A percentile compares a stretch with the other conserved stretches of the same genome.
These are phyloP conservation scores for Lyophyllum atratum DNA, from an alignment of 768 basidiomycete species.

Conservation along the genomic window DNA sequence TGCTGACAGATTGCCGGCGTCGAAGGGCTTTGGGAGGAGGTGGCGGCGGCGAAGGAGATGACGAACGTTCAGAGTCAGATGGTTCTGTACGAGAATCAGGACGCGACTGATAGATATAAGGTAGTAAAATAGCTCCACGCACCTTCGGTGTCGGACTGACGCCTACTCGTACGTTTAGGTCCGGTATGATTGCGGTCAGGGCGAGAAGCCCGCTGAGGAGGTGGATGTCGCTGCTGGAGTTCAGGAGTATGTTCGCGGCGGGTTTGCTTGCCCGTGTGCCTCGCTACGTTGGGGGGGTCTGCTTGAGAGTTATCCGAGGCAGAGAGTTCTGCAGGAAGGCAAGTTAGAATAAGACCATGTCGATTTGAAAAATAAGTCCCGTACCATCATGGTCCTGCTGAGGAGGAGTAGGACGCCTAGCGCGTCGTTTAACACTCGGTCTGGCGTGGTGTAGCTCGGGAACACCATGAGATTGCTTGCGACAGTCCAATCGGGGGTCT, in stretches of 20 bases:
- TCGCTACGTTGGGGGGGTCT: neutral
- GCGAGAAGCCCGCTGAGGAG: neutral
- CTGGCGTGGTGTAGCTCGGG: neutral
- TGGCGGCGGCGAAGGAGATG: constrained; percentile 33
- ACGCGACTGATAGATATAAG: neutral
- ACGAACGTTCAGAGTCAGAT: constrained; percentile 20
- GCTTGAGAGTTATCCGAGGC: neutral
- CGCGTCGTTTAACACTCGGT: constrained; percentile 6
- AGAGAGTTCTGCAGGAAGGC: neutral
- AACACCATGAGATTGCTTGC: neutral
- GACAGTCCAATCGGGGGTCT: neutral
- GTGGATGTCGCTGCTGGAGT: neutral
- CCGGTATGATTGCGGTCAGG: neutral
- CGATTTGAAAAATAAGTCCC: neutral
- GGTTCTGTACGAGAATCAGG: constrained; percentile 16
- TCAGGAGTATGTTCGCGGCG: neutral
- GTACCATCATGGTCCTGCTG: constrained; percentile 5
- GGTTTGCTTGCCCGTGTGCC: neutral
- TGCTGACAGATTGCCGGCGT: constrained; percentile 52
- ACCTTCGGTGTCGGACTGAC: constrained; percentile 8
- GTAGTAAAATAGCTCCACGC: neutral
- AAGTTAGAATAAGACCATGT: neutral
- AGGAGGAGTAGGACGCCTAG: constrained; percentile 3
- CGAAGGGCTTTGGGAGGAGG: constrained; percentile 33
- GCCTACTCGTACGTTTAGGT: neutral